Percentiles rank a stretch among this genome's conserved stretches.
Conservation (phyloP, 805 yeast genomes). For the Yamadazyma ubonensis region DNA sequence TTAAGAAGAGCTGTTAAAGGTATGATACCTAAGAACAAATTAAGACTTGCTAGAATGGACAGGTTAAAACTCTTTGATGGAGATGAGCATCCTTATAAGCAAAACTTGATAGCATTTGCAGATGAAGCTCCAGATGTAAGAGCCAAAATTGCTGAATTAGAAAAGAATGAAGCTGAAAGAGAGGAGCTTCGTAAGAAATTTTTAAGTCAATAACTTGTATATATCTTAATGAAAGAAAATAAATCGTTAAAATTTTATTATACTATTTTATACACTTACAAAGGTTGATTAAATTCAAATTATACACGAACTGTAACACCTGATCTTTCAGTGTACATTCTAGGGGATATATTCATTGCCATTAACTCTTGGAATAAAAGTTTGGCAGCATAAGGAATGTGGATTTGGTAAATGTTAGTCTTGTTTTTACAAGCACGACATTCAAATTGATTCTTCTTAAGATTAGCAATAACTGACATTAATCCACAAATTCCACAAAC, state of each 20-base stretch:
- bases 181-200: constrained; percentile 36
- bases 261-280: constrained; percentile 2
- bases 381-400: constrained; percentile 98
- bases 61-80: constrained; percentile 88
- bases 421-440: constrained; percentile 98
- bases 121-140: constrained; percentile 63
- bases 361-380: constrained; percentile 96
- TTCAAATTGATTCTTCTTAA: constrained; percentile 96
- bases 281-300: too few relatives aligned
- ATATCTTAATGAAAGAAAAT: not conserved
- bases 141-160: constrained; percentile 41
- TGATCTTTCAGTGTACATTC: constrained; percentile 91
- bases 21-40: constrained; percentile 91
- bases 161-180: constrained; percentile 30
- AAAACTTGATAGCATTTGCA: constrained; percentile 81
- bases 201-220: constrained; percentile 21
- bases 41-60: constrained; percentile 73
- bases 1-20: constrained; percentile 87
- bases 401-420: constrained; percentile 96
- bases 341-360: constrained; percentile 99
- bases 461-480: constrained; percentile 95
- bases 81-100: constrained; percentile 79
- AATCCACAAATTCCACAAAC: constrained; percentile 98
- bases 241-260: constrained; percentile 1
- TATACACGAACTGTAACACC: constrained; percentile 45